Percentiles rank a stretch among this genome's conserved stretches.
Conservation (phyloP, 1,284 basidiomycete genomes). For the Trichosporon ovoides region DNA sequence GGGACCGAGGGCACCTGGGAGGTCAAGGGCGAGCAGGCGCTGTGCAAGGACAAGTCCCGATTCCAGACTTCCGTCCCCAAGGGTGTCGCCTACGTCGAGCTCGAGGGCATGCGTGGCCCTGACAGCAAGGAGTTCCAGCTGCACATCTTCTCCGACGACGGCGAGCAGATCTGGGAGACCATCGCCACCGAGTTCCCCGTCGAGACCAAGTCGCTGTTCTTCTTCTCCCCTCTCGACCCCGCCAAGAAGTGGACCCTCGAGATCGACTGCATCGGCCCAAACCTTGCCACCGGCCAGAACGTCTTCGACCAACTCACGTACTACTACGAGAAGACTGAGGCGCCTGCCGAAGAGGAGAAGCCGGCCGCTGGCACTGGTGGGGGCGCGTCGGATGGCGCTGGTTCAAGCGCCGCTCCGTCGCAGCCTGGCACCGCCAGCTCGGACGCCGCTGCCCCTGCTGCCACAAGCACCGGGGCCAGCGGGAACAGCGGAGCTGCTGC, state of each 20-base stretch:
- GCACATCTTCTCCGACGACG: constrained; percentile 90
- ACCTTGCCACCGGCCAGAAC: not conserved
- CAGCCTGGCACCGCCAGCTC: not conserved
- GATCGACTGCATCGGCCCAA: not conserved
- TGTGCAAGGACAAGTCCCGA: constrained; percentile 1
- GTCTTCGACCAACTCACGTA: not conserved
- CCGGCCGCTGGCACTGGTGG: not conserved
- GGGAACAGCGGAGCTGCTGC: not conserved
- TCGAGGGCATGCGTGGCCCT: not conserved
- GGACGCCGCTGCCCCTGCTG: not conserved
- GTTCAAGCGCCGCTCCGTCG: not conserved
- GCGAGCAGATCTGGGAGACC: constrained; percentile 58
- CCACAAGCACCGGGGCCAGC: not conserved
- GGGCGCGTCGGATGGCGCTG: not conserved
- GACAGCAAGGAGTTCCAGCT: not conserved
- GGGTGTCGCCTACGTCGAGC: constrained; percentile 2
- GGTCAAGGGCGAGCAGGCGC: not conserved
- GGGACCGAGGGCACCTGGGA: constrained; percentile 3
- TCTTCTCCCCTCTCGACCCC: constrained; percentile 2
- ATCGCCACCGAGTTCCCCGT: constrained; percentile 1
- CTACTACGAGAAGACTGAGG: constrained; percentile 3
- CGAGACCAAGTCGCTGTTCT: not conserved
- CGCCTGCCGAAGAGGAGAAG: not conserved
- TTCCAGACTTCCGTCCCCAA: not conserved
- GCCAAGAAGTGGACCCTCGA: constrained; percentile 3